These are phyloP conservation scores for Paralagenidium karlingii DNA, from an alignment of 352 stramenopile species.

Conservation along the genomic window DNA sequence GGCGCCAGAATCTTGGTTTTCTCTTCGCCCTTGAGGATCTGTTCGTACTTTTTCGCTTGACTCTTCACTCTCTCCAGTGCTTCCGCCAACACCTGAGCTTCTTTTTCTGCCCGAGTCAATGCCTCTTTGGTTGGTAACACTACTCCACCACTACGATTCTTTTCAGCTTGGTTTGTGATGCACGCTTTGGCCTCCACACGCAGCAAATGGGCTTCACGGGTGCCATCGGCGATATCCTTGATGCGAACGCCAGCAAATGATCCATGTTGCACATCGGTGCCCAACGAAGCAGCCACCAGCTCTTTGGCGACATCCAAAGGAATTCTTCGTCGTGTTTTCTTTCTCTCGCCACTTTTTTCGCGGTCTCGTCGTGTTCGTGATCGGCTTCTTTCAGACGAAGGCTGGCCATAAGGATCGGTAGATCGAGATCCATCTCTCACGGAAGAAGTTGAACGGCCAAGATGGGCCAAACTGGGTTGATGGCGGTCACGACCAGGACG, in stretches of 20 bases:
- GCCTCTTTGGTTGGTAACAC: conserved; percentile 49
- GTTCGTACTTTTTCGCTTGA: conserved; percentile 79
- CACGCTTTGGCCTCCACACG: conserved; percentile 73
- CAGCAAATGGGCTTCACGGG: conserved; percentile 63
- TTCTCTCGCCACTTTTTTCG: conserved; percentile 12
- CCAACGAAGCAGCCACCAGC: conserved; percentile 64
- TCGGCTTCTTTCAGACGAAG: conserved; percentile 20
- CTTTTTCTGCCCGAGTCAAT: conserved; percentile 45
- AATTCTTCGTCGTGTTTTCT: conserved; percentile 59
- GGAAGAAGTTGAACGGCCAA: conserved; percentile 36
- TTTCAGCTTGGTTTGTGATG: conserved; percentile 43
- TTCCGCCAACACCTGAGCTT: conserved; percentile 65
- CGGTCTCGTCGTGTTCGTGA: conserved; percentile 9
- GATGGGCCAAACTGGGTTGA: conserved; percentile 44
- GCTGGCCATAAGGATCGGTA: conserved; percentile 35
- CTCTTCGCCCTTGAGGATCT: conserved; percentile 60
- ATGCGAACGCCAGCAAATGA: conserved; percentile 70
- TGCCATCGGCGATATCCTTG: conserved; percentile 57
- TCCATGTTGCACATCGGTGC: conserved; percentile 43
- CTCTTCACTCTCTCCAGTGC: conserved; percentile 74
- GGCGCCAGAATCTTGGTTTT: conserved; percentile 49
- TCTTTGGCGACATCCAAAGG: conserved; percentile 67
- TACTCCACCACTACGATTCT: conserved; percentile 8
- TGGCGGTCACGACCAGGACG: conserved; percentile 40
- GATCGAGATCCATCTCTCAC: too few relatives aligned